phyloP scores from a whole-genome alignment of 768 basidiomycete species.

The Cystobasidiopsis lactophilus region DNA sequence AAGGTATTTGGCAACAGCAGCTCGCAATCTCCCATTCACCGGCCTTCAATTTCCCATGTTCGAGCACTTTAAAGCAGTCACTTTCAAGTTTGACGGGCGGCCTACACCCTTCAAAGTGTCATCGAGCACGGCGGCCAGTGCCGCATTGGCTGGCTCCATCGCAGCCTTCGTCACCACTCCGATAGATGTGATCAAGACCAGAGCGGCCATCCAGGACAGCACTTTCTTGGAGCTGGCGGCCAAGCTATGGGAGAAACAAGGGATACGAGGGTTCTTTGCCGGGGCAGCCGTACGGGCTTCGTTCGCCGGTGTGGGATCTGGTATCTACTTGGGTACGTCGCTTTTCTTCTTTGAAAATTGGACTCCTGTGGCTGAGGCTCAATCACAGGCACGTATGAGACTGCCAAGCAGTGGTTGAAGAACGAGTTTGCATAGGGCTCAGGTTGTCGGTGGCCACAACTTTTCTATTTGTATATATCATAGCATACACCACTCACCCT shows the following conservation, averaged over 20 bases:
- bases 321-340: neutral
- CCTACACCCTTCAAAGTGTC: neutral
- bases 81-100: neutral
- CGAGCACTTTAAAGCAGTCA: neutral
- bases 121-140: neutral
- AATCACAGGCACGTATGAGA: neutral
- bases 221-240: too few species aligned
- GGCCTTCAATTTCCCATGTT: neutral
- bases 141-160: neutral
- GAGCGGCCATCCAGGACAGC: neutral
- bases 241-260: neutral
- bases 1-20: neutral
- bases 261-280: neutral
- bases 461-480: too few species aligned
- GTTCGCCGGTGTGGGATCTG: neutral
- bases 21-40: neutral
- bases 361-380: neutral
- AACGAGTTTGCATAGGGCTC: neutral
- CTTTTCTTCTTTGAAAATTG: neutral
- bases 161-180: neutral
- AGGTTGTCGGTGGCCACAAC: too few species aligned
- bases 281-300: neutral
- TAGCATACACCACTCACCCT: too few species aligned
- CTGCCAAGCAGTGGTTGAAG: conserved; percentile 1
- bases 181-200: neutral